Percentiles rank a stretch among this genome's conserved stretches.
Evolutionary conservation across 2,329 filamentous ascomycete species (phyloP).

Genomic region (Xylogone sp.): DNA sequence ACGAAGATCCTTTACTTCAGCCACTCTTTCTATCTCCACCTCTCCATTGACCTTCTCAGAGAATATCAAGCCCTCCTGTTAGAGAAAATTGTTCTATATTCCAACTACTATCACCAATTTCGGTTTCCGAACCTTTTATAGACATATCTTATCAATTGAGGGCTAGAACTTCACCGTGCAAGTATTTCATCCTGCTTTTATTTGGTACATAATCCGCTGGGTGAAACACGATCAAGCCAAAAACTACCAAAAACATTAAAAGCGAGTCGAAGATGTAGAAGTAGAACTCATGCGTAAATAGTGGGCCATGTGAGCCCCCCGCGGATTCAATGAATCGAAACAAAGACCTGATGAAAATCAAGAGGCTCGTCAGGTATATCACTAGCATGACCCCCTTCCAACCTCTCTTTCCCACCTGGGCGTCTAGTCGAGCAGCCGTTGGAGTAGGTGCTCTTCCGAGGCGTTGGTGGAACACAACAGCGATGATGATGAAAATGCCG

Average conservation of each 20-base stretch:
- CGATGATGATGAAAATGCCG: constrained; percentile 38
- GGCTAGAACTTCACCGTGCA: neutral
- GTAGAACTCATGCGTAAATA: constrained; percentile 40
- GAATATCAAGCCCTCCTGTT: neutral
- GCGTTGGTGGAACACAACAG: constrained; percentile 13
- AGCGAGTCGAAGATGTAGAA: constrained; percentile 43
- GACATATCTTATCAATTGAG: neutral
- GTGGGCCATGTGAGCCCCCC: constrained; percentile 37
- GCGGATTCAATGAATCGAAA: constrained; percentile 47
- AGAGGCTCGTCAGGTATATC: constrained; percentile 36
- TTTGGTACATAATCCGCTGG: neutral
- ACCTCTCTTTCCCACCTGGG: neutral
- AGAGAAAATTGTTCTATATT: neutral
- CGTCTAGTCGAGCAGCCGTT: neutral
- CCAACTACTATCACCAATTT: too few species aligned
- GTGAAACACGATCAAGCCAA: neutral
- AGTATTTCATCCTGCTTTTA: neutral
- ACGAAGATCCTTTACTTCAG: neutral
- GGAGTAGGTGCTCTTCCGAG: constrained; percentile 8
- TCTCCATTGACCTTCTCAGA: neutral
- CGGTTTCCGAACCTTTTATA: neutral
- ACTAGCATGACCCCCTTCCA: constrained; percentile 32
- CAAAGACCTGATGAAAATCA: constrained; percentile 46
- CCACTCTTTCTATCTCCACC: neutral
- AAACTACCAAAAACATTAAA: constrained; percentile 34